Conservation (phyloP, 2,329 filamentous ascomycete species). For the Tolypocladium amazonense region DNA sequence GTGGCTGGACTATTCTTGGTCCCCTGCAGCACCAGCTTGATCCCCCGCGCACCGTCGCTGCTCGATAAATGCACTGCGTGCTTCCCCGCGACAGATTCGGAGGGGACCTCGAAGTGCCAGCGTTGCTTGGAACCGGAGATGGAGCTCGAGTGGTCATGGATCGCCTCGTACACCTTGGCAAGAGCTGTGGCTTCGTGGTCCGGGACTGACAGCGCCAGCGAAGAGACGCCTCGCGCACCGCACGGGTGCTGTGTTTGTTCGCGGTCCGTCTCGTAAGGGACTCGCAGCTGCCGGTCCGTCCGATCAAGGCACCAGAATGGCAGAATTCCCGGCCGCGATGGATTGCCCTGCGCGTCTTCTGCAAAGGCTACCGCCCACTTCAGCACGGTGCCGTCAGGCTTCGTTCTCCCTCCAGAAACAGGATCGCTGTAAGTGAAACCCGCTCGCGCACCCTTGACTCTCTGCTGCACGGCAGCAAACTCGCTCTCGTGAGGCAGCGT, state of each 20-base stretch:
- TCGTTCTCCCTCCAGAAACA: constrained; percentile 38
- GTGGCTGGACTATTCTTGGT: constrained; percentile 5
- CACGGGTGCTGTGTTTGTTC: constrained; percentile 33
- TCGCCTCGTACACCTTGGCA: constrained; percentile 15
- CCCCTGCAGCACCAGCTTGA: constrained; percentile 7
- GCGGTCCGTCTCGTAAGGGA: constrained; percentile 28
- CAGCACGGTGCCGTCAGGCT: constrained; percentile 43
- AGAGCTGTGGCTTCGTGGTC: constrained; percentile 9
- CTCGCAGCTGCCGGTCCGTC: constrained; percentile 43
- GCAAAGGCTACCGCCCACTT: constrained; percentile 47
- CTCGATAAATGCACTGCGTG: constrained; percentile 1
- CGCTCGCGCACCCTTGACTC: constrained; percentile 18
- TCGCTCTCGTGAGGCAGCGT: constrained; percentile 25
- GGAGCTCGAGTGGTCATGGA: constrained; percentile 8
- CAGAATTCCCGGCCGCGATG: constrained; percentile 33
- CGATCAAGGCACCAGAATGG: constrained; percentile 60
- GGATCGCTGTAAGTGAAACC: constrained; percentile 37
- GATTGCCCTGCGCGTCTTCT: constrained; percentile 11
- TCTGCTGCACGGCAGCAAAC: constrained; percentile 25
- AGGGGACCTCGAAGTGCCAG: constrained; percentile 8
- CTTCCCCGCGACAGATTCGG: not conserved
- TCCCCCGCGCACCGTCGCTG: not conserved
- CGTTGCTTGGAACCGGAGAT: not conserved
- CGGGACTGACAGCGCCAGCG: constrained; percentile 26
- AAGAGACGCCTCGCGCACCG: constrained; percentile 38